Base-by-base conservation (phyloP, 345 rosid species). In the Trapa incisa region DNA sequence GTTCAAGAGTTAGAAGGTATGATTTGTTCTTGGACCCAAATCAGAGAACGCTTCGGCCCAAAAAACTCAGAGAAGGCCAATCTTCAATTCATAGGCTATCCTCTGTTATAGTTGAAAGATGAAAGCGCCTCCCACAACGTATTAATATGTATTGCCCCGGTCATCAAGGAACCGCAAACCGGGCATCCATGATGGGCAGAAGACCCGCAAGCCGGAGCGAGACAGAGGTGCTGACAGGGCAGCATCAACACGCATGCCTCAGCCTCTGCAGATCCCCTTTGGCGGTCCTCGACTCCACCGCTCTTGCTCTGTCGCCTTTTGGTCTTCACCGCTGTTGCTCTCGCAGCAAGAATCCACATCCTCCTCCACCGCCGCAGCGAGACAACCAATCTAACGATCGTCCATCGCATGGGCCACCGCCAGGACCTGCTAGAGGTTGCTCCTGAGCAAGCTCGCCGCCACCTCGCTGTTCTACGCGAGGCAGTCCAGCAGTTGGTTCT, bases 181-280 rank as follows among this genome's bases (percentile, higher is more conserved):
- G 60, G 60, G 60, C 60, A 54, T 2, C 60, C 3, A n/a, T 54
- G 60, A 6, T 1, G 7, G 60, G 35, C 33, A 1, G 60, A 85
- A 1, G 60, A 85, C 80, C 91, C 87, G 73, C 96, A 83, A 38
- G 79, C 70, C 61, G 88, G 54, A 74, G 96, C 88, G 65, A 91
- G 80, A 84, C 97, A 86, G 47, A 91, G 78, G 76, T 91, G 97
- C 76, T 93, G 78, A 78, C 97, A 91, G 48, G 97, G 96, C 75
- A 88, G 68, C 75, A 91, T 70, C 87, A 91, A 47, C 79, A 88
- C 96, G 63, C 88, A 77, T 5, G 89, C 96, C 85, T 73, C 97
- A 91, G 75, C 74, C 77, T 65, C 77, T 69, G 72, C 93, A 88
- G 67, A 47, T 67, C 45, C 68, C 13, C 72, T 72, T 57, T 75